Conservation (phyloP, 371 early-diverging fungal genomes). For the Mortierella sp. region DNA sequence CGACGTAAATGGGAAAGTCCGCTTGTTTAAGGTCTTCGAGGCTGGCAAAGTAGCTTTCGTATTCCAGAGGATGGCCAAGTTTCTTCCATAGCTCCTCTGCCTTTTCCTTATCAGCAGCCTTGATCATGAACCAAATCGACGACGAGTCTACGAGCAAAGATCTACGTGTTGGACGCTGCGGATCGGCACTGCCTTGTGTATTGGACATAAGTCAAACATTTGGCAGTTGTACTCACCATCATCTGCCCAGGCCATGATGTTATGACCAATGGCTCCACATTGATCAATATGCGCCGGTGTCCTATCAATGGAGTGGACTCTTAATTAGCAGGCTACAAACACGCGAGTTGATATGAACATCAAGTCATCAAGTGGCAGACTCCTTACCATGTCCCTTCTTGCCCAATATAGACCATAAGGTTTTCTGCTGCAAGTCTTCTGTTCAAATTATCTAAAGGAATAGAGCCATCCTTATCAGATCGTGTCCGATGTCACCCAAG, state of each 20-base stretch:
- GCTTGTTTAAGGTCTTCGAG: conserved; percentile 38
- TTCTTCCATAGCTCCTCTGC: conserved; percentile 34
- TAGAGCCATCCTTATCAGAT: neutral
- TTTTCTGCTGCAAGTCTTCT: conserved; percentile 46
- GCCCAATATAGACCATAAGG: conserved; percentile 55
- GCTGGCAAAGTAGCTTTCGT: conserved; percentile 42
- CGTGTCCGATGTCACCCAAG: neutral
- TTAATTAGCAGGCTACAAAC: too few relatives aligned
- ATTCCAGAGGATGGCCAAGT: conserved; percentile 39
- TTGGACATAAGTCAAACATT: neutral
- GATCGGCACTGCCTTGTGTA: too few relatives aligned
- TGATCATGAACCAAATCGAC: conserved; percentile 55
- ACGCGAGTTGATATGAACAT: too few relatives aligned
- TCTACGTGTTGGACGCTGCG: neutral
- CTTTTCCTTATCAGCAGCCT: conserved; percentile 23
- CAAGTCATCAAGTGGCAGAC: too few relatives aligned
- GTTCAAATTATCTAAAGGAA: conserved; percentile 21
- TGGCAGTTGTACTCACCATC: conserved; percentile 13
- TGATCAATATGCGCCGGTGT: conserved; percentile 56
- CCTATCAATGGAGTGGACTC: conserved; percentile 1
- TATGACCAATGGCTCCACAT: conserved; percentile 56
- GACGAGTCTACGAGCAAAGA: conserved; percentile 22
- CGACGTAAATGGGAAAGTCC: conserved; percentile 47
- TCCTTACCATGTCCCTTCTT: conserved; percentile 53
- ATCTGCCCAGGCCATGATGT: conserved; percentile 54